These are phyloP conservation scores for Pythium phragmiticola DNA, from an alignment of 352 stramenopile genomes.

Conservation along the genomic window DNA sequence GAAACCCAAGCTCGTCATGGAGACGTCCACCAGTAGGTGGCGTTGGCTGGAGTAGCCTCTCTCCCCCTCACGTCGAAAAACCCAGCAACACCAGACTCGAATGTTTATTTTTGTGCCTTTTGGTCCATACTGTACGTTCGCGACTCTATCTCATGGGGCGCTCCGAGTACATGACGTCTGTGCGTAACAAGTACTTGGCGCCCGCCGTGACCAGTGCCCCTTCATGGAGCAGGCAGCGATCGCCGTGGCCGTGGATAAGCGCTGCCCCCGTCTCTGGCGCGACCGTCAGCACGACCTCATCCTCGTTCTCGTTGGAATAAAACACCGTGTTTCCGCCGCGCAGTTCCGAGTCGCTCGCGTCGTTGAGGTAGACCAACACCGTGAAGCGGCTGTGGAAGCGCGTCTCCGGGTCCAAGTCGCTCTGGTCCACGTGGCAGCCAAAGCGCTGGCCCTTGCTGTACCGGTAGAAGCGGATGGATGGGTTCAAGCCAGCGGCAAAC, in stretches of 20 bases:
- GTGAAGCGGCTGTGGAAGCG: constrained; percentile 77
- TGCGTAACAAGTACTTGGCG: constrained; percentile 73
- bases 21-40: too few species aligned
- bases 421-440: constrained; percentile 84
- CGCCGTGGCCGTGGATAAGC: constrained; percentile 72
- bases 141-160: constrained; percentile 14
- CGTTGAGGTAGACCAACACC: constrained; percentile 82
- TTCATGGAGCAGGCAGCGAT: constrained; percentile 78
- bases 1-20: too few species aligned
- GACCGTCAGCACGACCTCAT: constrained; percentile 55
- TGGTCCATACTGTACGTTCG: too few species aligned
- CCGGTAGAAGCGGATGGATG: constrained; percentile 74
- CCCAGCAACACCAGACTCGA: too few species aligned
- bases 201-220: constrained; percentile 56
- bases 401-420: constrained; percentile 71
- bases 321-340: constrained; percentile 67
- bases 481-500: constrained; percentile 64
- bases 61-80: too few species aligned
- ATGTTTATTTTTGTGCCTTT: too few species aligned
- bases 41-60: too few species aligned
- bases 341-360: constrained; percentile 70
- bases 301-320: constrained; percentile 53
- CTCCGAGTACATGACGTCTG: constrained; percentile 79
- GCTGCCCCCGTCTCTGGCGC: constrained; percentile 62
- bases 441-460: constrained; percentile 72